A percentile compares a stretch with the other conserved stretches of the same genome.
These are phyloP conservation scores for Tetracentron sinense DNA, from an alignment of 164 flowering plant species.

Conservation along the genomic window DNA sequence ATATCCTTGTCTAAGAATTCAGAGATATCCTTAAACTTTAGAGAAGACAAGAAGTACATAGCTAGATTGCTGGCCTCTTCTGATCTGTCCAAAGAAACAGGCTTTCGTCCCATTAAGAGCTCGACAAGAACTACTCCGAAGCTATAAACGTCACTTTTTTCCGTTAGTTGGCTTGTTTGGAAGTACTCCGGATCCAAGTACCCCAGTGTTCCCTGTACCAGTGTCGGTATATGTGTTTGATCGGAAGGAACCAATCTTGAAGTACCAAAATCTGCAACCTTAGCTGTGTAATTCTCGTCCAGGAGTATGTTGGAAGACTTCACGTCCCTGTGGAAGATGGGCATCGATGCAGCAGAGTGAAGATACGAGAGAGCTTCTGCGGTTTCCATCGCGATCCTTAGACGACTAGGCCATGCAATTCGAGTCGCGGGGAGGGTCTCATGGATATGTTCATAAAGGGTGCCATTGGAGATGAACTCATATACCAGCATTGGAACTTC, in stretches of 20 bases:
- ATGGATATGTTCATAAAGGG: no score
- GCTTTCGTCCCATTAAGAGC: slow-evolving; percentile 31
- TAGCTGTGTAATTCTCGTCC: slow-evolving; percentile 34
- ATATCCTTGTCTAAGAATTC: slow-evolving; percentile 9
- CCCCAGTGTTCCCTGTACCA: slow-evolving; percentile 45
- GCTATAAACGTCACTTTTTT: slow-evolving; percentile 43
- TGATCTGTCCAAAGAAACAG: slow-evolving; percentile 14
- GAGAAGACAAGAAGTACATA: slow-evolving; percentile 19
- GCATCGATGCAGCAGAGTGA: slow-evolving; percentile 40
- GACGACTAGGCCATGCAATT: neutral
- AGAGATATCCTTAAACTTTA: slow-evolving; percentile 13
- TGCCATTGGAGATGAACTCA: no score
- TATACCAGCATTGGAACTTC: no score
- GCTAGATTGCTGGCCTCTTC: slow-evolving; percentile 25
- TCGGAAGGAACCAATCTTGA: slow-evolving; percentile 37
- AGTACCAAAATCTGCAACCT: slow-evolving; percentile 46
- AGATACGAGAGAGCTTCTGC: slow-evolving; percentile 47
- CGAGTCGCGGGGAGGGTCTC: no score
- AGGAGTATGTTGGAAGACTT: slow-evolving; percentile 41
- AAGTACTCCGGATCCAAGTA: slow-evolving; percentile 47
- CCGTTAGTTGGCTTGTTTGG: slow-evolving; percentile 32
- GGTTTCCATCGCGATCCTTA: slow-evolving; percentile 17
- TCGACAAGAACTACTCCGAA: slow-evolving; percentile 42
- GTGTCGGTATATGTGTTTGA: slow-evolving; percentile 28
- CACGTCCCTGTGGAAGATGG: slow-evolving; percentile 43